These are phyloP conservation scores for Cladosporium sp. DNA, from an alignment of 2,329 filamentous ascomycete species.

Conservation along the genomic window DNA sequence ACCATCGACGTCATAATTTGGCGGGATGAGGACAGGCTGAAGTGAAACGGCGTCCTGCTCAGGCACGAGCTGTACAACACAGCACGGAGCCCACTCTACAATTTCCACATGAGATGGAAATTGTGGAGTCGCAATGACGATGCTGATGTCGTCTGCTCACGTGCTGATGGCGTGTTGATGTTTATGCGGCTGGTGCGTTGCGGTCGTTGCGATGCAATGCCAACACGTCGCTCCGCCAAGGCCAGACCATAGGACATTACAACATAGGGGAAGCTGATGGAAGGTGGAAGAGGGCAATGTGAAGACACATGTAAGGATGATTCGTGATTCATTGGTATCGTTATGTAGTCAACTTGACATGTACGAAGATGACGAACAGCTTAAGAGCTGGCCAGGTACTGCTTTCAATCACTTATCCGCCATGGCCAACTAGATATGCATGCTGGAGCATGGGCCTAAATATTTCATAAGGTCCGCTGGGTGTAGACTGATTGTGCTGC, in stretches of 20 bases:
- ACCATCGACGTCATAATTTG: conserved; percentile 4
- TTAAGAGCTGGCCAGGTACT: background rate
- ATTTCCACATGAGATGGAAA: background rate
- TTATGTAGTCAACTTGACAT: conserved; percentile 8
- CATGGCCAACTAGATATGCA: no score
- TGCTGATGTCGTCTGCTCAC: background rate
- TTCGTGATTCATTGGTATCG: conserved; percentile 2
- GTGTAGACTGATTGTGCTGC: no score
- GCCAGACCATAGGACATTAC: background rate
- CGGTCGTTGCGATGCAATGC: background rate
- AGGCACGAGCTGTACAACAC: conserved; percentile 1
- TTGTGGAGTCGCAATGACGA: conserved; percentile 10
- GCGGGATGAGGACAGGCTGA: background rate
- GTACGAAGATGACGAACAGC: background rate
- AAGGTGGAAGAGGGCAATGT: background rate
- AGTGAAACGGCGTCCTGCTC: conserved; percentile 1
- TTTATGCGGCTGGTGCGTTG: background rate
- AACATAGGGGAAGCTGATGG: background rate
- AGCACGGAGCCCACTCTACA: background rate
- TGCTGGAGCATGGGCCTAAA: no score
- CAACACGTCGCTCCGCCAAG: background rate
- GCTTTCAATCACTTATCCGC: no score
- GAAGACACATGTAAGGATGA: background rate
- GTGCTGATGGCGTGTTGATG: background rate
- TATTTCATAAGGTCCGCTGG: no score